Conservation (phyloP, 129 eudicot species). For the Ambrosia trifida region DNA sequence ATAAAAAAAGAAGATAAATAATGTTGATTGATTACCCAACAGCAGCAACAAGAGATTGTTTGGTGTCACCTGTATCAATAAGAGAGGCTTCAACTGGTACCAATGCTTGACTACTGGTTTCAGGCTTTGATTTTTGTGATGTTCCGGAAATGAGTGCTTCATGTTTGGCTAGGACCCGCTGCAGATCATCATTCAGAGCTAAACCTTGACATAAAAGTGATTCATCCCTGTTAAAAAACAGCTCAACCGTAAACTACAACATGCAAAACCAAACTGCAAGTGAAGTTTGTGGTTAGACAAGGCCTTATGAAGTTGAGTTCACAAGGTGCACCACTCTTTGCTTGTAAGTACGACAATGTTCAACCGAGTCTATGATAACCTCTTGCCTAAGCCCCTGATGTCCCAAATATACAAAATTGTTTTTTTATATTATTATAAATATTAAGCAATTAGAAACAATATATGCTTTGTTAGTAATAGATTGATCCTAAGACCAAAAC, state of each 20-base stretch:
- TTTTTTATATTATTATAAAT: background rate
- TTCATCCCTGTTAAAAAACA: slow-evolving; percentile 64
- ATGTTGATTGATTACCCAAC: slow-evolving; percentile 34
- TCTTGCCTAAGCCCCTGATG: slow-evolving; percentile 79
- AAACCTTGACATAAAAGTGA: slow-evolving; percentile 82
- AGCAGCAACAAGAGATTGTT: slow-evolving; percentile 34
- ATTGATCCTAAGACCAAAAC: background rate
- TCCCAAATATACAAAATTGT: too few relatives aligned
- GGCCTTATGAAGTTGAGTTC: slow-evolving; percentile 92
- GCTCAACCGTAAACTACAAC: background rate
- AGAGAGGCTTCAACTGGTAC: slow-evolving; percentile 70
- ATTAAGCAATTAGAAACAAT: background rate
- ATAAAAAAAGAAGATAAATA: background rate
- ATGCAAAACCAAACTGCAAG: slow-evolving; percentile 13
- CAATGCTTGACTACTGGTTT: slow-evolving; percentile 35
- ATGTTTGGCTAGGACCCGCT: slow-evolving; percentile 72
- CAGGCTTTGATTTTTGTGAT: slow-evolving; percentile 38
- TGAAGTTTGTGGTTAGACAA: slow-evolving; percentile 26
- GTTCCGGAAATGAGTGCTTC: slow-evolving; percentile 62
- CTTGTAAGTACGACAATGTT: slow-evolving; percentile 82
- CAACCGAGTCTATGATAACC: slow-evolving; percentile 85
- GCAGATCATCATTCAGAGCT: slow-evolving; percentile 90
- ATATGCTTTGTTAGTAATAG: background rate
- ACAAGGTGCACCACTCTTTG: slow-evolving; percentile 95
- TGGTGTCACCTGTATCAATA: slow-evolving; percentile 72